Evolutionary conservation across 2,329 filamentous ascomycete species (phyloP), one percentile per base, ranked within the genome.

Genomic region (Canariomyces notabilis): DNA sequence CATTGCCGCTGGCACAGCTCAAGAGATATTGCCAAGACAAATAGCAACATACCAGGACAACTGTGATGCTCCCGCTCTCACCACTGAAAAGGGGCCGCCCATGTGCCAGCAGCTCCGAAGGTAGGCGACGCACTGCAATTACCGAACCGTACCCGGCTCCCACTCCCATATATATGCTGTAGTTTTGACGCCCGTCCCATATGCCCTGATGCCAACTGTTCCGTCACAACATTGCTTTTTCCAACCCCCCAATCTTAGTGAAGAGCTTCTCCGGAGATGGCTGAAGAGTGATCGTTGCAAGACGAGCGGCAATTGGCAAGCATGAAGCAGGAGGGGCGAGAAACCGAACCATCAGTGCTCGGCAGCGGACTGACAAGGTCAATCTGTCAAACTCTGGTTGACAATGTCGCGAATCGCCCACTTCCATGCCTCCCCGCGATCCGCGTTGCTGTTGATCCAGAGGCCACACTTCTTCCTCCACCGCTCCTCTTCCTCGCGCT

Each of bases 381-480:
- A 57, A 18, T 53, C 48, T 21, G 46, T 44, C 33, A 51, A 36
- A n/a, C 50, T 57, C 37, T 54, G 52, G 35, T 42, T 57, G 54
- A 83, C 69, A 55, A 77, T 75, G 55, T 82, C 78, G 49, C 80
- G 73, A 48, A 84, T 85, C 39, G 81, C 81, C 89, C 89, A 94
- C 66, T 85, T 79, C 88, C 86, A 89, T 43, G 76, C 72, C 54
- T 77, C 76, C 52, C 80, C 73, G 48, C 75, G 69, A 23, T 71
- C 66, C 41, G 77, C 74, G 53, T 75, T 69, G 42, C 77, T 46
- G 39, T 34, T 77, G 53, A 91, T 79, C 93, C 93, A 98, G 59
- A 80, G 83, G 62, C 87, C 84, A 56, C 91, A 91, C 68, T 90
- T 91, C 64, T 83, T 83, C 56, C 85, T 78, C 93, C 93, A 98